Evolutionary conservation across 805 yeast genomes (phyloP), one percentile per base, ranked within the genome.

Genomic region (Wickerhamiella siamensis): DNA sequence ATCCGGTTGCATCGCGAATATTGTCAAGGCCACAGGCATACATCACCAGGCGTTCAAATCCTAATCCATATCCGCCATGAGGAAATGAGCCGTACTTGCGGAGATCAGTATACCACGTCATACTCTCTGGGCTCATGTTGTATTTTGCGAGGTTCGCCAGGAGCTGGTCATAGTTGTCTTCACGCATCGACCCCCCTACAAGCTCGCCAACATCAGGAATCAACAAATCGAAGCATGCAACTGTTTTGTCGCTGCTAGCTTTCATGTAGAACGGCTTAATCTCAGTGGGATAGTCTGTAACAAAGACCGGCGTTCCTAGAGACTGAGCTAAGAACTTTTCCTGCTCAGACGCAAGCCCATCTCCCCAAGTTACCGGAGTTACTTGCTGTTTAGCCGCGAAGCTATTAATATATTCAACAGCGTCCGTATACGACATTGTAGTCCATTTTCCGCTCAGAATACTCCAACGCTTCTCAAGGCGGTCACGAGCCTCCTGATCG

Each of bases 61-160:
- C 99, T 67, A 91, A 65, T 0, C 99, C 99, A 61, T 80, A 91
- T 0, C 99, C 99, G 38, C 98, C 98, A 57, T 88, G 97, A 0
- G 96, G 95, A 18, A 78, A 78, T 2, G 81, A 65, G 0, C 96
- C 97, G 51, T 80, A 77, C 46, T 65, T 65, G 45, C 98, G 67
- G 6, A 81, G 65, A 1, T 77, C 71, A 21, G 79, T 50, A 55
- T 87, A 91, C 99, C 99, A 91, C 24, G 72, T 67, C 58, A 91
- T 58, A 16, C 73, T 71, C 2, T 57, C 54, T 0, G 54, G 37
- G 41, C 72, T 70, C 87, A 86, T 81, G 2, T 63, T 64, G 42
- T 80, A 61, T 3, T 54, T 43, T 5, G 57, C 43, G 59, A 88
- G 75, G 45, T 74, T 79, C 1, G 47, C 47, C 2, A 64, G 50